Base-by-base conservation (phyloP, 202 grass and related monocot species). In the Panicum hallii region DNA sequence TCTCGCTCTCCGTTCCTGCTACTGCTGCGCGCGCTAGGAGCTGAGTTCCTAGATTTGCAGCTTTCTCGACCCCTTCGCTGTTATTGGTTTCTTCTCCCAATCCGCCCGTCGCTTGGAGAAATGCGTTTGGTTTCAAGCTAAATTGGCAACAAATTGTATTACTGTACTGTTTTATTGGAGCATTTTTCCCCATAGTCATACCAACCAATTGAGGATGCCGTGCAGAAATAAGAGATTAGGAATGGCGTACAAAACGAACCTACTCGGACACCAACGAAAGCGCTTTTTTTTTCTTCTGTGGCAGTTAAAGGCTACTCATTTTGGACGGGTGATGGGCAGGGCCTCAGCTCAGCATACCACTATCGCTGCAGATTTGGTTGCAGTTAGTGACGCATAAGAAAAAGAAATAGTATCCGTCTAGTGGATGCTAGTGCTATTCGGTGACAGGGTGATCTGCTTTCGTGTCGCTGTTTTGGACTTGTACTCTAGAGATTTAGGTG, bases 401-500 rank as follows among this genome's bases (percentile, higher is more conserved):
- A 13, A 68, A 67, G 71, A 57, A 40, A 10, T n/a, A 13, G 32
- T 52, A 60, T 20, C 43, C 20, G 0, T 41, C 23, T n/a, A 79
- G 74, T 48, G 80, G 84, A 53, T 20, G 80, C 52, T 80, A 80
- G 63, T 65, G 70, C 76, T 60, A 42, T 84, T 64, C 62, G 23
- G 63, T 43, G 26, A 26, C 26, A 26, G 26, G 26, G 26, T 26
- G 56, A 77, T 69, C 63, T 7, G 57, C 66, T 74, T 86, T 17
- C 41, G 20, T 16, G 9, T 32, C 49, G 41, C 50, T 78, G 57
- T 71, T 82, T 78, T 83, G 60, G 88, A 87, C 71, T 53, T 49
- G 26, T 23, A 44, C n/a, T 47, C 15, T 36, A 49, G 22, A 82
- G 70, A 63, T 84, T 70, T 87, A 80, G 88, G 85, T 84, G 80